Conservation (phyloP, 768 basidiomycete genomes). For the Tylopilus rubrobrunneus region DNA sequence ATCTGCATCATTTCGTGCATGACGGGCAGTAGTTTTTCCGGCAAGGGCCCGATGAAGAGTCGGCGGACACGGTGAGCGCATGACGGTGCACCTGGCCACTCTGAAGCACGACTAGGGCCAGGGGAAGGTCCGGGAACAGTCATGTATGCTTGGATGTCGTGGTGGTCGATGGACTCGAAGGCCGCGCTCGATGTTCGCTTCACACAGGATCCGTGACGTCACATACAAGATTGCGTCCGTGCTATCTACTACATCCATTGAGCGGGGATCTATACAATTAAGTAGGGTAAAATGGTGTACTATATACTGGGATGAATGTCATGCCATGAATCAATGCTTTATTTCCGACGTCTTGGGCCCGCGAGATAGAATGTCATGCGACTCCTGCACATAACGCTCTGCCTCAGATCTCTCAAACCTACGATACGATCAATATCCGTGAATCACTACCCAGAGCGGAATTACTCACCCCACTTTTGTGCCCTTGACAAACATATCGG, state of each 20-base stretch:
- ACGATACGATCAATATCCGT: conserved; percentile 17
- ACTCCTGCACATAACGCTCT: conserved; percentile 59
- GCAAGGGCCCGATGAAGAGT: conserved; percentile 75
- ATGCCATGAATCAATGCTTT: conserved; percentile 19
- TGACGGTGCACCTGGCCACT: not conserved
- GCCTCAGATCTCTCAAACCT: conserved; percentile 71
- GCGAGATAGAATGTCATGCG: conserved; percentile 50
- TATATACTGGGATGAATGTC: not conserved
- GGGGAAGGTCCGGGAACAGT: conserved; percentile 4
- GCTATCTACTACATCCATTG: conserved; percentile 5
- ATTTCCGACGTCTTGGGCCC: conserved; percentile 21
- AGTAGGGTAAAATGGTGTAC: conserved; percentile 1
- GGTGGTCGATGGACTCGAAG: not conserved
- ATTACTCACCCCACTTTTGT: conserved; percentile 60
- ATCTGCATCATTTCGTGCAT: conserved; percentile 30
- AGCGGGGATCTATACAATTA: conserved; percentile 23
- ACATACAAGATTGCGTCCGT: not conserved
- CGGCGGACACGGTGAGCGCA: conserved; percentile 39
- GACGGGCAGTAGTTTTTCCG: conserved; percentile 50
- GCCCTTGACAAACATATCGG: conserved; percentile 83
- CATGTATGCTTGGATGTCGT: conserved; percentile 8
- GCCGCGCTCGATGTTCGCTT: not conserved
- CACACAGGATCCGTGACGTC: conserved; percentile 21
- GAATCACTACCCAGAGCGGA: not conserved
- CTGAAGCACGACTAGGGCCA: not conserved